Evolutionary conservation across 2,329 filamentous ascomycete species (phyloP).

Genomic region (Sphaerostilbella broomeana): DNA sequence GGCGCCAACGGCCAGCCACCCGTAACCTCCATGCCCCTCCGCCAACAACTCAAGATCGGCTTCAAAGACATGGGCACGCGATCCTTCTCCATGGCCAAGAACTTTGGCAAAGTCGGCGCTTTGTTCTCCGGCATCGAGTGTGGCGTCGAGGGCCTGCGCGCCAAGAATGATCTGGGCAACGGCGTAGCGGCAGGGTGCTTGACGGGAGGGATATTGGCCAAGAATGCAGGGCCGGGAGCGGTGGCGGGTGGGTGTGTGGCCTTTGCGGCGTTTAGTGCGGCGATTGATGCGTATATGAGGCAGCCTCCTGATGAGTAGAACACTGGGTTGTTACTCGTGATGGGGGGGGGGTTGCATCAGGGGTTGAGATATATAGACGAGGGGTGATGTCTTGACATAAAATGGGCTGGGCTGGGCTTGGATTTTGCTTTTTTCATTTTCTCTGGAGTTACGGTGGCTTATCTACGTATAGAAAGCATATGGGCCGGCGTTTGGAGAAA

Average conservation of each 20-base stretch:
- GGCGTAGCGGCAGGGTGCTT: constrained; percentile 82
- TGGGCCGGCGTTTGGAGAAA: constrained; percentile 26
- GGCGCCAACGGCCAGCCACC: constrained; percentile 30
- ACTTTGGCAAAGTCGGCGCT: constrained; percentile 89
- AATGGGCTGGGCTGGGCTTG: too few species aligned
- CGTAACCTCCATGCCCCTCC: constrained; percentile 63
- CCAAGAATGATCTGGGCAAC: constrained; percentile 90
- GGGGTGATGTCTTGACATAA: neutral
- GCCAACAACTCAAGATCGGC: constrained; percentile 75
- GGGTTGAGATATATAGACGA: constrained; percentile 8
- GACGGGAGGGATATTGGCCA: constrained; percentile 81
- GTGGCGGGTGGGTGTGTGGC: constrained; percentile 81
- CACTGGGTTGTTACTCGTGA: neutral
- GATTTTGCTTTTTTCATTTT: constrained; percentile 15
- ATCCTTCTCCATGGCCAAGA: constrained; percentile 79
- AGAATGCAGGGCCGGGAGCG: constrained; percentile 83
- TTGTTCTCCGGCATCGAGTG: constrained; percentile 92
- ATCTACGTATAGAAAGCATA: constrained; percentile 23
- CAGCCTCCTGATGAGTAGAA: constrained; percentile 58
- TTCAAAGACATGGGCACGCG: constrained; percentile 92
- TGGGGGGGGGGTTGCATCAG: constrained; percentile 7
- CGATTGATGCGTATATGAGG: constrained; percentile 88
- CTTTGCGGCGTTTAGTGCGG: constrained; percentile 87
- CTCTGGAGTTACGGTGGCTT: constrained; percentile 20
- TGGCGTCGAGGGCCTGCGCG: constrained; percentile 84